Evolutionary conservation across 148 eudicot genomes (phyloP).

Genomic region (Fagopyrum esculentum): DNA sequence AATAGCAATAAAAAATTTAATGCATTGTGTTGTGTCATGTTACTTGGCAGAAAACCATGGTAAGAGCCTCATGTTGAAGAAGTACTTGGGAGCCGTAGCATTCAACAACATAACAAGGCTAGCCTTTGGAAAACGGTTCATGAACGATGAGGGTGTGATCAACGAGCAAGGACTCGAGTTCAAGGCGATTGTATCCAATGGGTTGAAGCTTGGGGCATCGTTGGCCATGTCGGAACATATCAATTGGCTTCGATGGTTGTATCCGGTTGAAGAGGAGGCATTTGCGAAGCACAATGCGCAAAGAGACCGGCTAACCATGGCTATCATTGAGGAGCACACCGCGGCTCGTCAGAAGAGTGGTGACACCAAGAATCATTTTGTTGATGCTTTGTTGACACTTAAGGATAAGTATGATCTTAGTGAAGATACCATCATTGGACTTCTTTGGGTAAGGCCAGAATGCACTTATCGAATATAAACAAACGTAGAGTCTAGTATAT

Average conservation of each 20-base stretch:
- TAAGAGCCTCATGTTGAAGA: conserved; percentile 25
- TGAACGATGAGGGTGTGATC: conserved; percentile 49
- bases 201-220: conserved; percentile 39
- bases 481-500: too few relatives aligned
- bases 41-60: conserved; percentile 25
- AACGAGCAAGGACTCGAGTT: conserved; percentile 73
- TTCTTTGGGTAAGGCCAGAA: conserved; percentile 54
- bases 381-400: conserved; percentile 65
- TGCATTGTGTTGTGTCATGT: neutral
- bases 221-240: conserved; percentile 56
- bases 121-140: conserved; percentile 37
- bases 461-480: neutral
- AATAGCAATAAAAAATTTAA: neutral
- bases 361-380: conserved; percentile 60
- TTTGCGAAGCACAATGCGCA: conserved; percentile 47
- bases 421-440: conserved; percentile 70
- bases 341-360: conserved; percentile 37
- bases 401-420: conserved; percentile 68
- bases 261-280: conserved; percentile 48
- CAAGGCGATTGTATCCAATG: conserved; percentile 50
- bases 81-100: conserved; percentile 26
- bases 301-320: conserved; percentile 45
- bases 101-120: conserved; percentile 45
- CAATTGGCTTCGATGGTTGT: conserved; percentile 65
- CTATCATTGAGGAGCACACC: conserved; percentile 74